Conservation (phyloP, 345 rosid species). For the Moricandia arvensis region DNA sequence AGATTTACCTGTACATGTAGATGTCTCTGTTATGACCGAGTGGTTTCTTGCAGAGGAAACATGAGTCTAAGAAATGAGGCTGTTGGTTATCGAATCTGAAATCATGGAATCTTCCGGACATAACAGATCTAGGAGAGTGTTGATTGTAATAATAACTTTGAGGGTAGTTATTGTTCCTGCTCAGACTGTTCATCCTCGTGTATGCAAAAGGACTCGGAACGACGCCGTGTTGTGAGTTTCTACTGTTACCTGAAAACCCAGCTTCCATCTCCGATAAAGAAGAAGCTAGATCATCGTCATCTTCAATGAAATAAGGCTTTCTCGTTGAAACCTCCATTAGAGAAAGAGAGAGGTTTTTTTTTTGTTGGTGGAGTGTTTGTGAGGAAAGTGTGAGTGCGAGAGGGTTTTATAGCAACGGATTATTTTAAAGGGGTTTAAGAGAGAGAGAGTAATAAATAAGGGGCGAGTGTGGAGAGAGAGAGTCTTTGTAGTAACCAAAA, state of each 20-base stretch:
- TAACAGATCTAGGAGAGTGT: slow-evolving; percentile 49
- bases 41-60: slow-evolving; percentile 67
- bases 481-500: slow-evolving; percentile 29
- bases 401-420: slow-evolving; percentile 29
- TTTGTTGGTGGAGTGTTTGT: slow-evolving; percentile 10
- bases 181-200: slow-evolving; percentile 43
- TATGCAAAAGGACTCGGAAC: slow-evolving; percentile 44
- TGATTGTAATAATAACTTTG: slow-evolving; percentile 25
- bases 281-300: slow-evolving; percentile 55
- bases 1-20: slow-evolving; percentile 72
- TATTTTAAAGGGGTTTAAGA: background rate
- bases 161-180: slow-evolving; percentile 30
- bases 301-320: slow-evolving; percentile 49
- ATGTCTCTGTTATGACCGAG: slow-evolving; percentile 71
- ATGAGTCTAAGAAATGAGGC: slow-evolving; percentile 68
- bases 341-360: slow-evolving; percentile 1
- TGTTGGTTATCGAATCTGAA: slow-evolving; percentile 56
- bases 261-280: slow-evolving; percentile 64
- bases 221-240: slow-evolving; percentile 20
- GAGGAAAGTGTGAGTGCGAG: slow-evolving; percentile 25
- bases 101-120: slow-evolving; percentile 55
- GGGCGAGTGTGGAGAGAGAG: slow-evolving; percentile 40
- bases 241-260: slow-evolving; percentile 43
- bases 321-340: slow-evolving; percentile 37
- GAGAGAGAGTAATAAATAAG: slow-evolving; percentile 32